These are phyloP conservation scores for Lodderomyces oxycetoniae DNA, from an alignment of 1,139 yeast genomes.

Conservation along the genomic window DNA sequence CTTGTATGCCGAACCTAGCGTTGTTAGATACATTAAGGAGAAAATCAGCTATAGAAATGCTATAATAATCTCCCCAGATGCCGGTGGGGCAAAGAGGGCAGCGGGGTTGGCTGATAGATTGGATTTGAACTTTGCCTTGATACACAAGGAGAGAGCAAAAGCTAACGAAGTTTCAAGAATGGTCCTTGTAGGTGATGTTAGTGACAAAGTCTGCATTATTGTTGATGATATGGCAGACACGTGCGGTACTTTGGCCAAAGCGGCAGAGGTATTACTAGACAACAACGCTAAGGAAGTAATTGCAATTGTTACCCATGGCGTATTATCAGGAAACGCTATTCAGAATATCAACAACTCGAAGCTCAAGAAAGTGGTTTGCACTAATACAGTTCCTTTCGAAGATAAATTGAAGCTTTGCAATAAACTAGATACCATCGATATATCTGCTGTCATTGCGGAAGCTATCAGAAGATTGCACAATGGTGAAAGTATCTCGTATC, in stretches of 20 bases:
- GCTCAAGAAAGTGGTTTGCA: conserved; percentile 61
- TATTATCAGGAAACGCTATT: conserved; percentile 68
- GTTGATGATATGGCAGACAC: conserved; percentile 86
- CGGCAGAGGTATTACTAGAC: conserved; percentile 58
- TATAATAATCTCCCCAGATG: conserved; percentile 69
- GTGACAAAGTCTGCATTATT: conserved; percentile 61
- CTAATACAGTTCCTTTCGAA: conserved; percentile 70
- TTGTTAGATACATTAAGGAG: conserved; percentile 61
- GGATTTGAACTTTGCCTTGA: conserved; percentile 72
- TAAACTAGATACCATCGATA: conserved; percentile 63
- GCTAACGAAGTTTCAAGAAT: conserved; percentile 74
- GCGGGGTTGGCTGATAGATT: conserved; percentile 75
- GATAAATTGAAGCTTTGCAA: conserved; percentile 46
- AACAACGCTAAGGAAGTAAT: conserved; percentile 70
- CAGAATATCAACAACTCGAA: conserved; percentile 55
- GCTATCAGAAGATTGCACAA: conserved; percentile 77
- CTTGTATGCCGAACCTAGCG: conserved; percentile 75
- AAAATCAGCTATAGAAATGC: conserved; percentile 43
- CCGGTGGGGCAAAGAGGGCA: conserved; percentile 83
- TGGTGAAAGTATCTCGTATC: conserved; percentile 76
- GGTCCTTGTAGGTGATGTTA: conserved; percentile 77
- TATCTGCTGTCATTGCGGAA: conserved; percentile 71
- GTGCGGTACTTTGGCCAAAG: conserved; percentile 76
- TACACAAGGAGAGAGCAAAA: conserved; percentile 76
- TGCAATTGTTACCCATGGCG: conserved; percentile 78